A percentile compares a stretch with the other conserved stretches of the same genome.
These are phyloP conservation scores for Nemania diffusa DNA, from an alignment of 2,329 filamentous ascomycete species.

Conservation along the genomic window DNA sequence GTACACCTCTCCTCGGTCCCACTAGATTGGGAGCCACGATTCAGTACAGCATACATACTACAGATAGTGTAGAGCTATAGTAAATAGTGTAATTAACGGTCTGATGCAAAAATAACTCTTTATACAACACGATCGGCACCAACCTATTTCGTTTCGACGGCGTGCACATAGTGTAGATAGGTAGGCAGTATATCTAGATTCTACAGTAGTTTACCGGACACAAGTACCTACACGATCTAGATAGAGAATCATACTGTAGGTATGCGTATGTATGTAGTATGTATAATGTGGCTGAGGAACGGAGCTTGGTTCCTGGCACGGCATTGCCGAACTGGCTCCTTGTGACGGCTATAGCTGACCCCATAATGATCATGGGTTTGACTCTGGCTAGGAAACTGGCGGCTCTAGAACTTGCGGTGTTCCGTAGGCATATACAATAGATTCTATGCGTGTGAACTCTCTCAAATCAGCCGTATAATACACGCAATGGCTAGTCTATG, in stretches of 20 bases:
- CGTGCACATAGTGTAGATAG: neutral
- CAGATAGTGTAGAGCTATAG: too few species aligned
- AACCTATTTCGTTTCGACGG: too few species aligned
- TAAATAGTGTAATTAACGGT: neutral
- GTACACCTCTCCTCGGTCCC: neutral
- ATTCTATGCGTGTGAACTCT: too few species aligned
- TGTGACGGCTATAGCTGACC: neutral
- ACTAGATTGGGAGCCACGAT: neutral
- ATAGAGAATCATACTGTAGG: neutral
- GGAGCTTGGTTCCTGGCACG: neutral
- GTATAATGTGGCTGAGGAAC: neutral
- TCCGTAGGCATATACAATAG: too few species aligned
- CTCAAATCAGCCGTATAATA: too few species aligned
- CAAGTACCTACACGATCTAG: neutral
- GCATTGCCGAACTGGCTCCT: constrained; percentile 6
- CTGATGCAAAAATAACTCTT: neutral
- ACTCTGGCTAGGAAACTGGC: neutral
- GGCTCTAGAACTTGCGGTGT: neutral
- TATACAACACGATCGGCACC: neutral
- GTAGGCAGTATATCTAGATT: too few species aligned
- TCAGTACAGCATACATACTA: neutral
- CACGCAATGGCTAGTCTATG: neutral
- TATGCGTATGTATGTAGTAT: neutral
- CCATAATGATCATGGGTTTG: neutral
- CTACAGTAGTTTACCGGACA: too few species aligned